Percentiles rank a stretch among this genome's conserved stretches.
These are phyloP conservation scores for Colletotrichum chrysophilum DNA, from an alignment of 2,329 filamentous ascomycete species.

Conservation along the genomic window DNA sequence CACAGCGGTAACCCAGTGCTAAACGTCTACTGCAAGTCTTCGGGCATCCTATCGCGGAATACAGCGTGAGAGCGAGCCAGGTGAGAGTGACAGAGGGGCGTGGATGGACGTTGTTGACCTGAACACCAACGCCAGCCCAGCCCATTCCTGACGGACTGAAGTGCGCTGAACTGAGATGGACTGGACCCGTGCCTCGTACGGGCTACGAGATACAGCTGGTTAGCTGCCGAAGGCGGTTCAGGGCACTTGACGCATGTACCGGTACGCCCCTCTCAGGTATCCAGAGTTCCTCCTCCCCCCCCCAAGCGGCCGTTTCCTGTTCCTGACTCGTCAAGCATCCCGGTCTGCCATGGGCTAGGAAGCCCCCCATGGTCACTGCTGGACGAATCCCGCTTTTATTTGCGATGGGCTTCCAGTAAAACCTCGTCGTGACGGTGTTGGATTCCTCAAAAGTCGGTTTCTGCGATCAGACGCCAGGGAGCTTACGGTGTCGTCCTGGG, in stretches of 20 bases:
- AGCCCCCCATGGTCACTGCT: conserved; percentile 2
- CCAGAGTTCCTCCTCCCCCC: neutral
- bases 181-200: neutral
- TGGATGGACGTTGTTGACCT: neutral
- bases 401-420: conserved; percentile 16
- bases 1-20: neutral
- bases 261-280: neutral
- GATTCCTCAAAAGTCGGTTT: conserved; percentile 19
- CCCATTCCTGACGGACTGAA: neutral
- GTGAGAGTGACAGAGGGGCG: neutral
- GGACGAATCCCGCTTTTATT: conserved; percentile 19
- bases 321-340: conserved; percentile 21
- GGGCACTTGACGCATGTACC: conserved; percentile 8
- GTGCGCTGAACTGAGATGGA: neutral
- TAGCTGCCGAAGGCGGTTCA: neutral
- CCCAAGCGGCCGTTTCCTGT: conserved; percentile 20
- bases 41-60: neutral
- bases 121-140: neutral
- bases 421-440: conserved; percentile 1
- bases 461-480: conserved; percentile 13
- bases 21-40: neutral
- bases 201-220: neutral
- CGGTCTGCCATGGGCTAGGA: conserved; percentile 1
- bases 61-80: neutral
- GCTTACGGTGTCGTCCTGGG: conserved; percentile 11